These are phyloP conservation scores for Arctostaphylos glauca DNA, from an alignment of 148 eudicot genomes.

Conservation along the genomic window DNA sequence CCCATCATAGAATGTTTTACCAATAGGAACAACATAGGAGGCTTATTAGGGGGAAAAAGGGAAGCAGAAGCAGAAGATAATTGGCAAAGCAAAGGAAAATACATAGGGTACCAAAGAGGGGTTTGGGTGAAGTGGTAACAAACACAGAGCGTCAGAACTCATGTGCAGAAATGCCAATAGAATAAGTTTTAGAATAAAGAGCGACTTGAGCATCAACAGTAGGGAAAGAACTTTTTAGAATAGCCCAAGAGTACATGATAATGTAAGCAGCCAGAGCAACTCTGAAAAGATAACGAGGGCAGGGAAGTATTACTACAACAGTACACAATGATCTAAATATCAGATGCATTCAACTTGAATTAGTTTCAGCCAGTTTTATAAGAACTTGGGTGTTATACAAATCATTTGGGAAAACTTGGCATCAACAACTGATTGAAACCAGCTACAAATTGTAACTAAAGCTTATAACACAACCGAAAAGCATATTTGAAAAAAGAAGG, in stretches of 20 bases:
- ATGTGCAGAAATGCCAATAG: not conserved
- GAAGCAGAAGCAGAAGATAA: not conserved
- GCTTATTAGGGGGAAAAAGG: not conserved
- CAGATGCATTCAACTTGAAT: not conserved
- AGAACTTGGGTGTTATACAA: not conserved
- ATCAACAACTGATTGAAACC: conserved; percentile 9
- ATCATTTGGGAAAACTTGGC: not conserved
- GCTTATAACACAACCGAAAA: not conserved
- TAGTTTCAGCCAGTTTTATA: not conserved
- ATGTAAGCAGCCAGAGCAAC: not conserved
- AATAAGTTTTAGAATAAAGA: not conserved
- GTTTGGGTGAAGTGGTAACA: not conserved
- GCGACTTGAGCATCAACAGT: not conserved
- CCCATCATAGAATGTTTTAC: not conserved
- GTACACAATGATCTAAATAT: not conserved
- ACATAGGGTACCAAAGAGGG: not conserved
- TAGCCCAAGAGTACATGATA: not conserved
- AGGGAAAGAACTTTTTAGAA: not conserved
- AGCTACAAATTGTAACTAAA: not conserved
- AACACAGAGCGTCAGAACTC: not conserved
- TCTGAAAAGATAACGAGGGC: not conserved
- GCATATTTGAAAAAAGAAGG: not conserved
- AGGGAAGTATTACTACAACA: not conserved
- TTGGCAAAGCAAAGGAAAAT: not conserved
- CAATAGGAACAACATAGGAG: not conserved